A percentile compares a stretch with the other conserved stretches of the same genome.
Conservation (phyloP, 805 yeast species). For the Candida chilensis region DNA sequence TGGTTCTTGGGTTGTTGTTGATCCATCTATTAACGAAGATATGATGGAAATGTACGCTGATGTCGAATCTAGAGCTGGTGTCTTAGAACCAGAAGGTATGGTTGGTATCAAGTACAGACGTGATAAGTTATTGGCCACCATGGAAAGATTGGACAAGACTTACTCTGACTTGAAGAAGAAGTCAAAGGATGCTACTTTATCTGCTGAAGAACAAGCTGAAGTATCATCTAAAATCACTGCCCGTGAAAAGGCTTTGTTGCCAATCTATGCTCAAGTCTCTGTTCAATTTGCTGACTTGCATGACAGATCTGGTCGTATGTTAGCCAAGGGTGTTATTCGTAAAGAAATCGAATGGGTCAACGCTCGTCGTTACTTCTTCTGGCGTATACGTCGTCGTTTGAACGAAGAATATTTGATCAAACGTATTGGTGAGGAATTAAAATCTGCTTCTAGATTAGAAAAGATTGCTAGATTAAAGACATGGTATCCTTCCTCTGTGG, state of each 20-base stretch:
- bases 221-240: constrained; percentile 58
- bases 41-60: constrained; percentile 99
- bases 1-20: constrained; percentile 99
- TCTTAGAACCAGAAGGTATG: constrained; percentile 98
- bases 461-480: constrained; percentile 80
- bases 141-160: constrained; percentile 77
- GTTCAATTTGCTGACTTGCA: constrained; percentile 97
- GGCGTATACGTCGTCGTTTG: constrained; percentile 95
- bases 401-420: constrained; percentile 83
- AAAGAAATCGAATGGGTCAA: constrained; percentile 80
- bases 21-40: constrained; percentile 92
- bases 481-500: constrained; percentile 70
- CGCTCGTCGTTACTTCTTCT: constrained; percentile 94
- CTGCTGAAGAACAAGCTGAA: constrained; percentile 58
- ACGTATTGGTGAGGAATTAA: constrained; percentile 56
- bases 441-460: constrained; percentile 59
- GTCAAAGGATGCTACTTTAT: constrained; percentile 39
- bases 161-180: constrained; percentile 62
- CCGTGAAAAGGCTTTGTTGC: constrained; percentile 74
- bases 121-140: constrained; percentile 83
- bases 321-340: constrained; percentile 85
- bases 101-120: constrained; percentile 97
- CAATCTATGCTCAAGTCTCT: constrained; percentile 85
- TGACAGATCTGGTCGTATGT: constrained; percentile 96
- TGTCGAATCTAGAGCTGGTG: constrained; percentile 93